Evolutionary conservation across 2,329 filamentous ascomycete species (phyloP), one percentile per base, ranked within the genome.

Genomic region (Chaetomiaceae sp.): DNA sequence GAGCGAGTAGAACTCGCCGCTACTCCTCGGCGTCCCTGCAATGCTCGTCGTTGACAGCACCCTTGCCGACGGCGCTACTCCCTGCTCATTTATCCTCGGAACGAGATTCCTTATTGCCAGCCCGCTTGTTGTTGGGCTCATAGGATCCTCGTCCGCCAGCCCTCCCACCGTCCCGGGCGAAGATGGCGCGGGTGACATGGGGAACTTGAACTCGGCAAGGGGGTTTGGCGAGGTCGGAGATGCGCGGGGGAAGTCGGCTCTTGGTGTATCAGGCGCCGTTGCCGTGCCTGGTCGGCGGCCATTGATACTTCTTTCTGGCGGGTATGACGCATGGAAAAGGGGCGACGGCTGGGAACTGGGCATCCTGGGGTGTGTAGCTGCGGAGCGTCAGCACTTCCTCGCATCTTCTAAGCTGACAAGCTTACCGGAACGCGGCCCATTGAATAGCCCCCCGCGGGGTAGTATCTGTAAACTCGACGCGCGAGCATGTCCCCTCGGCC

Each of bases 1-100:
- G 67, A 92, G 73, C 1, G 91, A 91, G 69, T 96, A 97, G 64
- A 97, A 95, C 65, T 99, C 94, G 49, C 87, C 88, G 66, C 94
- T 99, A 59, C 89, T 96, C 62, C 94, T 79, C 21, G 90, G 90
- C 25, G 92, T 97, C 4, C 82, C 85, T 49, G 81, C 82, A 59
- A 87, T 76, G 62, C 89, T 95, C 14, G 86, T 85, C 29, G 87
- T 85, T 3, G 90, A 89, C 48, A 95, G 75, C 47, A 95, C 83
- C 46, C 86, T 77, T 5, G 85, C 80, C 16, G 82, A 77, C 1
- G 85, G 82, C 21, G 79, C 75, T 13, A 77, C 72, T 5, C 73
- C 72, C 62, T 75, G 80, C 62, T 84, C 87, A 33, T 77, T 73
- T 53, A 79, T 79, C 16, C 70, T 74, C 4, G 76, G 75, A 47